Evolutionary conservation across 192 early-diverging fungal genomes (phyloP).

Genomic region (Mortierella hygrophila): DNA sequence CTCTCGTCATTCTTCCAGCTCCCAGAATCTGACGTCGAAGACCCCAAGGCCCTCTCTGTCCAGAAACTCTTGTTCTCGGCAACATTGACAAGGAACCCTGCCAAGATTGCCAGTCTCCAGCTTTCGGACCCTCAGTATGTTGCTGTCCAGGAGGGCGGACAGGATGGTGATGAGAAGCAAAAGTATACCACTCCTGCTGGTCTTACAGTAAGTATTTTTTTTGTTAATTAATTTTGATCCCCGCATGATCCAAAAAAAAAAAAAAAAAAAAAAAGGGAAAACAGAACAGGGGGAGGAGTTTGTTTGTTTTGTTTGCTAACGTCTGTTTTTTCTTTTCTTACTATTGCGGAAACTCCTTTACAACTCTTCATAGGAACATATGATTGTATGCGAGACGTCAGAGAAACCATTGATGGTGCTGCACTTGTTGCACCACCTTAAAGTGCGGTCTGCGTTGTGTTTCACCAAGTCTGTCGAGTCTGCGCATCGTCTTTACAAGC

Average conservation of each 20-base stretch:
- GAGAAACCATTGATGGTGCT: slow-evolving; percentile 90
- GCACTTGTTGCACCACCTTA: slow-evolving; percentile 78
- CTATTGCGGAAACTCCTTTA: not conserved
- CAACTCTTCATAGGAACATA: slow-evolving; percentile 69
- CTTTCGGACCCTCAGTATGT: slow-evolving; percentile 89
- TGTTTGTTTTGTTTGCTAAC: no score
- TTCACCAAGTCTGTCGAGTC: slow-evolving; percentile 95
- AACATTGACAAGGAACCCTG: slow-evolving; percentile 93
- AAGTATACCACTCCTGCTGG: slow-evolving; percentile 69
- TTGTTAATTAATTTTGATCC: not conserved
- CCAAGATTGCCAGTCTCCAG: slow-evolving; percentile 88
- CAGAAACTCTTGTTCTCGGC: slow-evolving; percentile 98
- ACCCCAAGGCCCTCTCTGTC: slow-evolving; percentile 65
- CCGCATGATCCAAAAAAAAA: no score
- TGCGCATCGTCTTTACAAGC: slow-evolving; percentile 82
- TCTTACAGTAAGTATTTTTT: slow-evolving; percentile 56
- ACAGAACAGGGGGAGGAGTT: not conserved
- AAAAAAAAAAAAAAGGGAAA: not conserved
- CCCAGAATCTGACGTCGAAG: slow-evolving; percentile 63
- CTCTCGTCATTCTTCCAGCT: slow-evolving; percentile 57
- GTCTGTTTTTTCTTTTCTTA: not conserved
- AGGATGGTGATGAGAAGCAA: slow-evolving; percentile 56
- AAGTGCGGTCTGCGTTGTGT: slow-evolving; percentile 75
- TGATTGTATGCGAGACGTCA: slow-evolving; percentile 71
- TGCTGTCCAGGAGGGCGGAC: slow-evolving; percentile 68